A percentile compares a stretch with the other conserved stretches of the same genome.
Evolutionary conservation across 129 eudicot genomes (phyloP).

Genomic region (Saposhnikovia divaricata): DNA sequence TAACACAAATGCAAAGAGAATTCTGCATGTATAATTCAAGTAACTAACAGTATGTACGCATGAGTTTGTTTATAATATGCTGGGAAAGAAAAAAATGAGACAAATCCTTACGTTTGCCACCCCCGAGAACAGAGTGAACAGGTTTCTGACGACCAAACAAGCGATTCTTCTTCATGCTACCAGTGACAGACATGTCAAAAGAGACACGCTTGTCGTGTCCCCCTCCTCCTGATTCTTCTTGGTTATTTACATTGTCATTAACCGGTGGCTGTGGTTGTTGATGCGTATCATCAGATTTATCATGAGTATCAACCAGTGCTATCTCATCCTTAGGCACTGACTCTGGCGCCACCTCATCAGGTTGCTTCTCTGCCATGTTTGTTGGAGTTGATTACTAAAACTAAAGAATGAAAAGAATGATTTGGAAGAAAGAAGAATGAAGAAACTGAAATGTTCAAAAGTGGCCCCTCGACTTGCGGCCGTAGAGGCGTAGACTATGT

Average conservation of each 20-base stretch:
- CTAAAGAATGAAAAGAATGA: not conserved
- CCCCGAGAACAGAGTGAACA: conserved; percentile 63
- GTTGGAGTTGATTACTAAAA: not conserved
- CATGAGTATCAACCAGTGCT: not conserved
- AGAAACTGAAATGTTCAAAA: not conserved
- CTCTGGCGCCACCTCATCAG: not conserved
- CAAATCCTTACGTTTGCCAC: conserved; percentile 49
- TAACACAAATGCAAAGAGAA: not conserved
- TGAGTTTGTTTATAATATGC: not conserved
- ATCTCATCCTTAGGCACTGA: not conserved
- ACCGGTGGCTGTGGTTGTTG: not conserved
- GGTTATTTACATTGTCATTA: not conserved
- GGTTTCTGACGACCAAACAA: conserved; percentile 83
- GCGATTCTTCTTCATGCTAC: conserved; percentile 19
- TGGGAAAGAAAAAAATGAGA: not conserved
- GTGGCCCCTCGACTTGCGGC: not conserved
- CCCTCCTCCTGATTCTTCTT: not conserved
- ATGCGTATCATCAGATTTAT: not conserved
- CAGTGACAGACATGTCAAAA: not conserved
- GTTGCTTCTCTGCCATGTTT: not conserved
- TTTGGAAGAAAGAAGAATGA: not conserved
- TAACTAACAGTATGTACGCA: too few species aligned
- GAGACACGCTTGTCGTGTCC: not conserved
- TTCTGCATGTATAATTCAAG: not conserved
- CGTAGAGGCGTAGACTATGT: not conserved